Percentiles rank a stretch among this genome's conserved stretches.
phyloP scores from a whole-genome alignment of 768 basidiomycete species.

The Pleurotus salmoneostramineus region DNA sequence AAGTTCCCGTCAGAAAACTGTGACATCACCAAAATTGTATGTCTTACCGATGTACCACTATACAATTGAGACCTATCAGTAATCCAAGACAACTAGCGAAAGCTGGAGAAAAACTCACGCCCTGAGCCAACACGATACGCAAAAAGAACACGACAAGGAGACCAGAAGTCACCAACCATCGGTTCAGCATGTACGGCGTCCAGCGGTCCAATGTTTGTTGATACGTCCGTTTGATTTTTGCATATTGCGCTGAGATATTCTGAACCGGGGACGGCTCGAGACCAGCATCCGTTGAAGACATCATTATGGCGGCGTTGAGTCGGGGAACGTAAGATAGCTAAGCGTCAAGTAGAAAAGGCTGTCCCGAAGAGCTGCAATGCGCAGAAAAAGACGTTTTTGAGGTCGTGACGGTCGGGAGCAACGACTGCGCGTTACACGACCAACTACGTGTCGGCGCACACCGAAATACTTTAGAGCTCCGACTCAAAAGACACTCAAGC shows the following conservation, averaged over 20 bases:
- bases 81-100: not conserved
- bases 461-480: not conserved
- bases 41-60: slow-evolving; percentile 92
- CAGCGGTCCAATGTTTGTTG: slow-evolving; percentile 88
- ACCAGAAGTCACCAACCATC: slow-evolving; percentile 80
- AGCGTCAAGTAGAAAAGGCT: not conserved
- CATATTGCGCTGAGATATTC: slow-evolving; percentile 41
- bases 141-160: slow-evolving; percentile 75
- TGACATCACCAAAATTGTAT: not conserved
- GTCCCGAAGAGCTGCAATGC: not conserved
- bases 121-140: slow-evolving; percentile 85
- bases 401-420: not conserved
- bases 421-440: not conserved
- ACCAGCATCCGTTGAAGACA: slow-evolving; percentile 41
- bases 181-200: slow-evolving; percentile 85
- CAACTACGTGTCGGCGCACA: not conserved
- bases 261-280: slow-evolving; percentile 44
- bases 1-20: not conserved
- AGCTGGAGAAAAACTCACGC: slow-evolving; percentile 50
- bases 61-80: slow-evolving; percentile 12
- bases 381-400: not conserved
- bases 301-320: slow-evolving; percentile 31
- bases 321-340: not conserved
- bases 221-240: slow-evolving; percentile 69
- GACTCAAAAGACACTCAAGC: not conserved